Evolutionary conservation across 2,329 filamentous ascomycete species (phyloP).

Genomic region (Clonostachys rhizophaga): DNA sequence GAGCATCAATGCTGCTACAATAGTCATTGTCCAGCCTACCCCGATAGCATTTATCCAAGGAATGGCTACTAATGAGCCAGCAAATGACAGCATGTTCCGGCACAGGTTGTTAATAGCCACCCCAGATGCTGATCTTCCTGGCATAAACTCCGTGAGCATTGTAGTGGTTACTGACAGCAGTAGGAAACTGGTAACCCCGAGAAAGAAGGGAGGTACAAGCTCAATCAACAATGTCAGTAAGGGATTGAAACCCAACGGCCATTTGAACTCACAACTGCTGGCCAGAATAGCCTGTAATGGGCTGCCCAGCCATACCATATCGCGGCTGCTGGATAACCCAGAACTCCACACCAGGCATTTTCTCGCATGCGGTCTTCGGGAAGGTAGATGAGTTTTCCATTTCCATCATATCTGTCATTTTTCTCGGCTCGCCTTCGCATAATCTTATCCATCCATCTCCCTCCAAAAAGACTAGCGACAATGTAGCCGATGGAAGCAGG

Average conservation of each 20-base stretch:
- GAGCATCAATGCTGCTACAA: slow-evolving; percentile 2
- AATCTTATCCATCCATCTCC: slow-evolving; percentile 74
- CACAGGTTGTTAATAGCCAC: slow-evolving; percentile 81
- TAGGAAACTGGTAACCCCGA: neutral
- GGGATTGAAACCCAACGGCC: slow-evolving; percentile 70
- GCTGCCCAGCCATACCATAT: slow-evolving; percentile 76
- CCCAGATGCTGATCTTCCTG: slow-evolving; percentile 62
- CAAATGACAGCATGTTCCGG: slow-evolving; percentile 71
- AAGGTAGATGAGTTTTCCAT: slow-evolving; percentile 61
- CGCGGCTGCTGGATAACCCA: slow-evolving; percentile 65
- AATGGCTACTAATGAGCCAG: slow-evolving; percentile 64
- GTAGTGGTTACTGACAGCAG: slow-evolving; percentile 59
- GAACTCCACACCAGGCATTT: slow-evolving; percentile 72
- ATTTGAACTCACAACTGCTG: slow-evolving; percentile 46
- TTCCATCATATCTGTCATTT: slow-evolving; percentile 62
- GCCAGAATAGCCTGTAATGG: slow-evolving; percentile 59
- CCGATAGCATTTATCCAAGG: slow-evolving; percentile 69
- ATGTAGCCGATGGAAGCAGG: slow-evolving; percentile 72
- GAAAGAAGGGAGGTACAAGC: slow-evolving; percentile 8
- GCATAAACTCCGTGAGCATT: slow-evolving; percentile 84
- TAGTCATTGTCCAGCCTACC: slow-evolving; percentile 73
- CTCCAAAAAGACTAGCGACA: slow-evolving; percentile 62
- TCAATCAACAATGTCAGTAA: slow-evolving; percentile 78
- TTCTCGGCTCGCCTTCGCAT: slow-evolving; percentile 73
- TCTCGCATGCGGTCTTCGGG: slow-evolving; percentile 82